Evolutionary conservation across 805 yeast genomes (phyloP).

Genomic region (Ogataea neopini): DNA sequence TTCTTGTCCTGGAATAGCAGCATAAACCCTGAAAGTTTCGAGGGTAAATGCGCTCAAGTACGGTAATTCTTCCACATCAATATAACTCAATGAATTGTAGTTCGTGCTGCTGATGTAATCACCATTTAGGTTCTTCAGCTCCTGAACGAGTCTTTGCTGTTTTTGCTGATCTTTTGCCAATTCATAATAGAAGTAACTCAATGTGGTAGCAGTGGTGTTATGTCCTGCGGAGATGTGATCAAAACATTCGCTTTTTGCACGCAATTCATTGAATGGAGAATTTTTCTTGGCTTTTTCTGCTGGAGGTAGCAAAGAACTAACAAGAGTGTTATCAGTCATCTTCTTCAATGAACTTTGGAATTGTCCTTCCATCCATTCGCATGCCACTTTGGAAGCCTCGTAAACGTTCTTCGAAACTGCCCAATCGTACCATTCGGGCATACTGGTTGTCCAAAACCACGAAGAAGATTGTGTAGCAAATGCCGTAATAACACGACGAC

Average conservation of each 20-base stretch:
- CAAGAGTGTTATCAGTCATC: slow-evolving; percentile 20
- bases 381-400: slow-evolving; percentile 41
- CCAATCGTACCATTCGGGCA: slow-evolving; percentile 54
- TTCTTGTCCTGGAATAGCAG: slow-evolving; percentile 76
- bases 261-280: slow-evolving; percentile 17
- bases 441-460: slow-evolving; percentile 65
- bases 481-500: slow-evolving; percentile 44
- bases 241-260: slow-evolving; percentile 49
- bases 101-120: slow-evolving; percentile 24
- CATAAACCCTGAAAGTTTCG: slow-evolving; percentile 62
- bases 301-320: slow-evolving; percentile 24
- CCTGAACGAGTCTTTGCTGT: slow-evolving; percentile 50
- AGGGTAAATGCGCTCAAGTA: slow-evolving; percentile 59
- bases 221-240: slow-evolving; percentile 80
- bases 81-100: slow-evolving; percentile 32
- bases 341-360: slow-evolving; percentile 25
- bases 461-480: slow-evolving; percentile 53
- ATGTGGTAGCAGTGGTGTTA: slow-evolving; percentile 69
- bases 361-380: slow-evolving; percentile 44
- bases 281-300: slow-evolving; percentile 12
- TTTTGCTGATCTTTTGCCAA: slow-evolving; percentile 49
- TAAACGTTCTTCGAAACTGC: slow-evolving; percentile 46
- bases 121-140: slow-evolving; percentile 34
- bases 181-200: slow-evolving; percentile 60
- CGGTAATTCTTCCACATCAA: slow-evolving; percentile 54